phyloP scores from a whole-genome alignment of 2,329 filamentous ascomycete species.

The Ophiocordyceps camponoti-rufipedis region DNA sequence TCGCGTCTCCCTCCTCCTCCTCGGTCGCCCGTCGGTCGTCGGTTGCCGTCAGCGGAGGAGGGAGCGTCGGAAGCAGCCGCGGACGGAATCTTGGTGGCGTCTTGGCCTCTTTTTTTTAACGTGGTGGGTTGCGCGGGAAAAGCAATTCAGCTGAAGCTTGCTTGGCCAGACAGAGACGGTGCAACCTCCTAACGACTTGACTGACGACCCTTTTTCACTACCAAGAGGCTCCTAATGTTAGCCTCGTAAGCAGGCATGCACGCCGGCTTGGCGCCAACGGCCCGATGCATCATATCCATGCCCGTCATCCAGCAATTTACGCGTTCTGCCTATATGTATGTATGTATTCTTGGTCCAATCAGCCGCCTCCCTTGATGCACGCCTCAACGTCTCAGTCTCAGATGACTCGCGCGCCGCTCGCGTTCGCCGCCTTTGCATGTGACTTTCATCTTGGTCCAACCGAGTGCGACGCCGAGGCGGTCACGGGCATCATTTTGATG shows the following conservation, averaged over 20 bases:
- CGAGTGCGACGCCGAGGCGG: neutral
- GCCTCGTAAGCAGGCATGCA: too few relatives aligned
- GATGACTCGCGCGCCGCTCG: neutral
- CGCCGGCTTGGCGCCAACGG: too few relatives aligned
- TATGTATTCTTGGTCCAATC: neutral
- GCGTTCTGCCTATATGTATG: too few relatives aligned
- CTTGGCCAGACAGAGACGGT: neutral
- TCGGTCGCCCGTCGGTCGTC: constrained; percentile 9
- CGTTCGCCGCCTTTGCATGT: neutral
- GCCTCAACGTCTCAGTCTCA: neutral
- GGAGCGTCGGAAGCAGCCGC: constrained; percentile 12
- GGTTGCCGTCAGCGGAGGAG: constrained; percentile 18
- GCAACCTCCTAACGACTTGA: too few relatives aligned
- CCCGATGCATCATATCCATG: too few relatives aligned
- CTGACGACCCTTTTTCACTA: too few relatives aligned
- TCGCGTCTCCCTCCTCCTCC: constrained; percentile 16
- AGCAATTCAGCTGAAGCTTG: neutral
- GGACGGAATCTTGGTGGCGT: constrained; percentile 12
- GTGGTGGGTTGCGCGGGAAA: neutral
- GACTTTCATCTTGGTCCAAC: neutral
- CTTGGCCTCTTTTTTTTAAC: neutral
- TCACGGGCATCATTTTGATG: neutral
- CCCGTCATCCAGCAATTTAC: too few relatives aligned
- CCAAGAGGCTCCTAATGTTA: too few relatives aligned
- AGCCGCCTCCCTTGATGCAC: neutral